Evolutionary conservation across 2,329 filamentous ascomycete genomes (phyloP), one percentile per base, ranked within the genome.

Genomic region (Aspergillus udagawae): DNA sequence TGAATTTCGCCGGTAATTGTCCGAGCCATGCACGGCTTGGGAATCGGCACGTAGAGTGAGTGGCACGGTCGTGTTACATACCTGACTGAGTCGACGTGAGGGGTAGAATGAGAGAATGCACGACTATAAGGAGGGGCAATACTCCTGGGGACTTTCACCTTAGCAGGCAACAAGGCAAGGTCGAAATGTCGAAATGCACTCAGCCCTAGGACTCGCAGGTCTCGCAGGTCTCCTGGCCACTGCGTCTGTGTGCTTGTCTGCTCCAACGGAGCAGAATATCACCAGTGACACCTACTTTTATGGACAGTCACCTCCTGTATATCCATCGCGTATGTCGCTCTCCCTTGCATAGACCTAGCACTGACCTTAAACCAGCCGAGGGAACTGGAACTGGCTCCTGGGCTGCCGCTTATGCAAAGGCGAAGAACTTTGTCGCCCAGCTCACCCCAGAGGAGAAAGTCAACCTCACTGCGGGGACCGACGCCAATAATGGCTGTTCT

Each of bases 391-490:
- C 69, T 10, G 73, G 73, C 5, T 60, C 65, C 8, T 77, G 75
- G 75, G 67, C 69, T 27, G 60, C 62, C 14, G 73, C 74, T 0
- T 73, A 73, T 38, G 53, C 62, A 12, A 73, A 75, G 56, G 77
- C 77, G 2, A 69, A 65, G 56, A 65, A 63, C 1, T 65, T 79
- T 14, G 73, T 79, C 14, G 67, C 69, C 0, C 68, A 75, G 44
- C 63, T 80, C 51, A 77, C 75, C 1, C 61, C 73, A 6, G 72
- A 75, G 35, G 77, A 80, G 57, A 79, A 79, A 55, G 68, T 73
- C 4, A 77, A 75, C 3, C 52, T 68, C 20, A 68, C 66, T 0
- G 64, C 66, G 3, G 58, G 65, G 72, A 35, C 74, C 2, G 53
- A 45, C 12, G n/a, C 53, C 1, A 55, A 55, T 0, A 68, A 54